Conservation (phyloP, 2,329 filamentous ascomycete species). For the Diplocarpon mali region DNA sequence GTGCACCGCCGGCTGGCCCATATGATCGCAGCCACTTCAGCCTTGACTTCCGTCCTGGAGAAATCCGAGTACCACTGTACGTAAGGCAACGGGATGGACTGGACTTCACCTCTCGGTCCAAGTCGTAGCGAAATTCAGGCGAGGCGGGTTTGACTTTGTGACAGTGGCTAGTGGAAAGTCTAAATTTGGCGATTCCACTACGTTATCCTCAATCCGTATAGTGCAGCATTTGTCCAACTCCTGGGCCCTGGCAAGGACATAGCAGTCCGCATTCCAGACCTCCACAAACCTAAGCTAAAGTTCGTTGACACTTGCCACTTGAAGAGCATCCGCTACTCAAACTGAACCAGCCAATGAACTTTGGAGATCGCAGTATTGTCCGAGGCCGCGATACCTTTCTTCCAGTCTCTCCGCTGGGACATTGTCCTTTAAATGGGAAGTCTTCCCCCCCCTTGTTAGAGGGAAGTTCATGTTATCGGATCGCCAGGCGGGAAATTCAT, state of each 20-base stretch:
- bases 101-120: background rate
- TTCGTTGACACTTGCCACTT: background rate
- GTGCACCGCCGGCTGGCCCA: too few relatives aligned
- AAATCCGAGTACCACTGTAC: too few relatives aligned
- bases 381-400: slow-evolving; percentile 2
- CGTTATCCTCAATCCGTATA: slow-evolving; percentile 4
- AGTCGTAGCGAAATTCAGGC: background rate
- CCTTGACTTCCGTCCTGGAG: too few relatives aligned
- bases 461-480: too few relatives aligned
- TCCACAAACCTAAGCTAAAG: background rate
- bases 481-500: too few relatives aligned
- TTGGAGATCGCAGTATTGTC: slow-evolving; percentile 4
- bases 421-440: background rate
- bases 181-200: slow-evolving; percentile 5
- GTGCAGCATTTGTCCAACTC: too few relatives aligned
- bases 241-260: too few relatives aligned
- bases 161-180: slow-evolving; percentile 9
- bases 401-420: background rate
- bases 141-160: background rate
- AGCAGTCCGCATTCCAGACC: too few relatives aligned
- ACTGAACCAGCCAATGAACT: background rate
- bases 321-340: background rate
- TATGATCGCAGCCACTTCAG: too few relatives aligned
- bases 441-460: too few relatives aligned
- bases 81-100: background rate